Conservation (phyloP, 352 stramenopile species). For the Globisporangium sylvaticum region DNA sequence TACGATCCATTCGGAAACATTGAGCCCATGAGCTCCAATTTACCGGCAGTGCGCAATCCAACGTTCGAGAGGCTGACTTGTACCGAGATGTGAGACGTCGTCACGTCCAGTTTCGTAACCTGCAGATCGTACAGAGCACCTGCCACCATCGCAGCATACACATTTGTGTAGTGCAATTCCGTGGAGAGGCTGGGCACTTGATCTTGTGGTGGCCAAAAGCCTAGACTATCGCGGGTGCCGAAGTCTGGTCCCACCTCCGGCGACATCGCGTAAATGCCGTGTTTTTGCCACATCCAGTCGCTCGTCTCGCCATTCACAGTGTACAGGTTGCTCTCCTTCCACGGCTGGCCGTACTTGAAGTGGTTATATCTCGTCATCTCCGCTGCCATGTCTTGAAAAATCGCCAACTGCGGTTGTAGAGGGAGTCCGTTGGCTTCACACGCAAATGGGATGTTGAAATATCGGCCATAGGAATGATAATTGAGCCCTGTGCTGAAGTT, state of each 20-base stretch:
- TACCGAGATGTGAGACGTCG: constrained; percentile 20
- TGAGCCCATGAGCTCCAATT: constrained; percentile 34
- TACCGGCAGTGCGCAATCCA: constrained; percentile 26
- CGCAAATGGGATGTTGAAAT: constrained; percentile 82
- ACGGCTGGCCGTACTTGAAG: constrained; percentile 74
- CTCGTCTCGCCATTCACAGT: constrained; percentile 86
- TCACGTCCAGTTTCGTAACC: constrained; percentile 22
- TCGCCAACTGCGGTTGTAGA: constrained; percentile 20
- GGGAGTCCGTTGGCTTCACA: constrained; percentile 61
- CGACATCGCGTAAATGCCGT: constrained; percentile 84
- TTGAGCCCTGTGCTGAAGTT: constrained; percentile 70
- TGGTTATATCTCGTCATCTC: constrained; percentile 77
- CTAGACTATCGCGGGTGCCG: constrained; percentile 23
- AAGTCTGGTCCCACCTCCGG: constrained; percentile 77
- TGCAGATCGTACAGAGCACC: constrained; percentile 53
- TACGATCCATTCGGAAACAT: constrained; percentile 31
- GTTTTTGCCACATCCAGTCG: constrained; percentile 81
- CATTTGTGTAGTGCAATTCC: constrained; percentile 75
- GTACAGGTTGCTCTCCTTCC: constrained; percentile 83
- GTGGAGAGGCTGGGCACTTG: constrained; percentile 52
- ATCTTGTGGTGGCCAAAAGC: constrained; percentile 66
- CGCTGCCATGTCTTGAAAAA: constrained; percentile 49
- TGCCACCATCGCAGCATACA: constrained; percentile 44
- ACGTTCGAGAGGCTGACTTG: constrained; percentile 33
- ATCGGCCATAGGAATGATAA: constrained; percentile 83